Evolutionary conservation across 2,329 filamentous ascomycete genomes (phyloP).

Genomic region (Cadophora sp.): DNA sequence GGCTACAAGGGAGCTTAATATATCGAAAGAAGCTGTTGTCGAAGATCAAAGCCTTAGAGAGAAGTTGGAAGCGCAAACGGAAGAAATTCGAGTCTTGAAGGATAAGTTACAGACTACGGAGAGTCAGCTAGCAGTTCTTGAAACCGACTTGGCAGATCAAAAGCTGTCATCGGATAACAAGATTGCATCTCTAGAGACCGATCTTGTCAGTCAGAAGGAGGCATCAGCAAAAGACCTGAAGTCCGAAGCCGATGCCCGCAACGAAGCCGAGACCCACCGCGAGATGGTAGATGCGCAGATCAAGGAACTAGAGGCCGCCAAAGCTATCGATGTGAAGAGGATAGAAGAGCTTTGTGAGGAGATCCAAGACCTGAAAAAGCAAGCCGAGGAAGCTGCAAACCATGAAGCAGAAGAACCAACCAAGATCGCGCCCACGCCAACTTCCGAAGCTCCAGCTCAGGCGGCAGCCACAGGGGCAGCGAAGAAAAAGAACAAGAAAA

Average conservation of each 20-base stretch:
- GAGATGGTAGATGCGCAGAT: conserved; percentile 35
- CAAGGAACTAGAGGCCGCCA: conserved; percentile 35
- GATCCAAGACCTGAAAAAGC: conserved; percentile 32
- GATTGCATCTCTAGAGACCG: conserved; percentile 31
- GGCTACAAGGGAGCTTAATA: conserved; percentile 63
- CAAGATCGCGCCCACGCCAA: conserved; percentile 19
- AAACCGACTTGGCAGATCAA: conserved; percentile 34
- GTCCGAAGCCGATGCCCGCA: conserved; percentile 29
- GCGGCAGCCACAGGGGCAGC: conserved; percentile 47
- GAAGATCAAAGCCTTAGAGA: conserved; percentile 33
- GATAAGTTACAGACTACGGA: conserved; percentile 39
- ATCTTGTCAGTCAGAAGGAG: conserved; percentile 32
- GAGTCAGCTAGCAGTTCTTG: conserved; percentile 33
- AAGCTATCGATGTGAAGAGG: conserved; percentile 30
- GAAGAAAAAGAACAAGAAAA: conserved; percentile 91
- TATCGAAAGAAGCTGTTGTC: conserved; percentile 69
- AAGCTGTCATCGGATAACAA: conserved; percentile 37
- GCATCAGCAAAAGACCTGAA: conserved; percentile 28
- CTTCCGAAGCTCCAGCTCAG: conserved; percentile 51
- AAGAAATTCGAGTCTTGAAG: conserved; percentile 39
- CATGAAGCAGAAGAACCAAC: conserved; percentile 25
- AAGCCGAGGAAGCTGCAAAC: conserved; percentile 30
- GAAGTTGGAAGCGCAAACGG: conserved; percentile 37
- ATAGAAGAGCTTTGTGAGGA: conserved; percentile 38
- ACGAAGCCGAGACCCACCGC: conserved; percentile 33